Percentiles rank a stretch among this genome's conserved stretches.
These are phyloP conservation scores for Coprinopsis sp. DNA, from an alignment of 768 basidiomycete genomes.

Conservation along the genomic window DNA sequence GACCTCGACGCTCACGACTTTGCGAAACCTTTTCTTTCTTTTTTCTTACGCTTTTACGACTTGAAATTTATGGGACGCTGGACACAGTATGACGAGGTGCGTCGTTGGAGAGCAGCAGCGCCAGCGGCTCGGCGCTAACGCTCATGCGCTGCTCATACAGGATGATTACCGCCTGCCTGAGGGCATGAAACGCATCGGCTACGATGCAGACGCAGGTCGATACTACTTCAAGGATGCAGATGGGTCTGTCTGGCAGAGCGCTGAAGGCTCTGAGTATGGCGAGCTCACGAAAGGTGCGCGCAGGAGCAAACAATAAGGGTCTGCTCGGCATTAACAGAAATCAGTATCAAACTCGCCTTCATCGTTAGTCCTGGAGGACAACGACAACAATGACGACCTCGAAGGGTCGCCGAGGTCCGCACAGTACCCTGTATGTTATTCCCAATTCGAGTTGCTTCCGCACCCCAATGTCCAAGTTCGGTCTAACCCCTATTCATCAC, in stretches of 20 bases:
- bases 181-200: slow-evolving; percentile 66
- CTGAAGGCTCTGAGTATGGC: slow-evolving; percentile 60
- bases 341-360: slow-evolving; percentile 28
- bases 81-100: slow-evolving; percentile 44
- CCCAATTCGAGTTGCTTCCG: neutral
- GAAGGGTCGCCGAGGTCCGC: slow-evolving; percentile 50
- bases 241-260: slow-evolving; percentile 53
- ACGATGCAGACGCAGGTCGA: slow-evolving; percentile 64
- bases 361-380: slow-evolving; percentile 9
- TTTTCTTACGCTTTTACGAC: slow-evolving; percentile 3
- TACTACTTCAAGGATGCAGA: slow-evolving; percentile 60
- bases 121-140: neutral
- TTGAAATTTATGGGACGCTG: slow-evolving; percentile 30
- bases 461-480: neutral
- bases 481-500: slow-evolving; percentile 24
- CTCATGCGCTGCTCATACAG: no score
- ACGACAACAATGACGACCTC: slow-evolving; percentile 37
- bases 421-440: slow-evolving; percentile 52
- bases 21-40: no score
- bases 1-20: neutral
- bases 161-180: slow-evolving; percentile 50
- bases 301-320: neutral
- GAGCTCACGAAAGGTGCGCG: slow-evolving; percentile 44
- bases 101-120: slow-evolving; percentile 7
- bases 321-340: slow-evolving; percentile 8